These are phyloP conservation scores for barley (Hordeum vulgare) DNA, from an alignment of 176 grass and related monocot genomes.

Conservation along the genomic window DNA sequence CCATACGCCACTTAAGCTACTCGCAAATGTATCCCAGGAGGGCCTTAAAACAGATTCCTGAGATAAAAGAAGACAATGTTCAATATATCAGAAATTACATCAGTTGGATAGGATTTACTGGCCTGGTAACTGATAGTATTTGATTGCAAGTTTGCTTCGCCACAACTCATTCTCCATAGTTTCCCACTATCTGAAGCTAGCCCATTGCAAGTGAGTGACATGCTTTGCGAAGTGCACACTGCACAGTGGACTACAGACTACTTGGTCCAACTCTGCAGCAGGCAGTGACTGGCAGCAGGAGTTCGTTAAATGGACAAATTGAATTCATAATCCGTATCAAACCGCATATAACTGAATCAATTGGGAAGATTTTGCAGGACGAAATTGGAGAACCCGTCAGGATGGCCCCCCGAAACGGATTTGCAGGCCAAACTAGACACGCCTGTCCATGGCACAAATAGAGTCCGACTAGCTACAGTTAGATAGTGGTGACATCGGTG, in stretches of 20 bases:
- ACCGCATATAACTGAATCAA: neutral
- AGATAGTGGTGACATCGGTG: neutral
- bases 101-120: neutral
- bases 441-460: neutral
- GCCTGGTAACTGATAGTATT: neutral
- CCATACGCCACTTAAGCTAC: slow-evolving; percentile 88
- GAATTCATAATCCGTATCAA: neutral
- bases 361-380: neutral
- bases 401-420: neutral
- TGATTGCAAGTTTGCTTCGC: neutral
- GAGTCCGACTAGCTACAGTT: neutral
- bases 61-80: slow-evolving; percentile 5
- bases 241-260: neutral
- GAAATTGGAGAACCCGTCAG: neutral
- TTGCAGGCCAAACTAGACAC: neutral
- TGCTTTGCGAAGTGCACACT: neutral
- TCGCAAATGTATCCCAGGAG: slow-evolving; percentile 85
- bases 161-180: neutral
- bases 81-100: neutral
- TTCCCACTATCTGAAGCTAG: neutral
- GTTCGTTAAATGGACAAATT: neutral
- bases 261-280: neutral
- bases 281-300: no score
- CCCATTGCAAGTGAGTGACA: neutral
- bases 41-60: slow-evolving; percentile 96